Base-by-base conservation (phyloP, 2,329 filamentous ascomycete species). In the Pseudocercospora fijiensis region DNA sequence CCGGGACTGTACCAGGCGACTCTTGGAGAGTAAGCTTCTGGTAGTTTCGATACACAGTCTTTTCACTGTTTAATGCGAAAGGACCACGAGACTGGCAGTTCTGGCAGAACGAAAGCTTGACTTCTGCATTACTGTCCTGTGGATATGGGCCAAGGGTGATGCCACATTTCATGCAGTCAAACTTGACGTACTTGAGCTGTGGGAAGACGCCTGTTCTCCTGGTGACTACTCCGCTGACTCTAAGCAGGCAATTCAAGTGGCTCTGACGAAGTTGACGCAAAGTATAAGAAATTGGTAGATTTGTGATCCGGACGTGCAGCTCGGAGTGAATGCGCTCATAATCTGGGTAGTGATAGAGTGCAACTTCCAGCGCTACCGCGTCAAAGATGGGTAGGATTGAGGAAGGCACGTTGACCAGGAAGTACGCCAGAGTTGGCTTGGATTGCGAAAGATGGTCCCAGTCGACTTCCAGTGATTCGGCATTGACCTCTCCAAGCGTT, bases 21-120 rank as follows among this genome's bases (percentile, higher is more conserved):
- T 99, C 95, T 75, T 99, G 95, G 11, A 99, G 85, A 0, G 95
- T 99, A 71, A 99, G 83, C 76, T 97, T 99, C 77, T 99, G 95
- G 79, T 97, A 99, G 78, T 99, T 99, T 67, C 95, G 90, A 80
- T 99, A 99, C 16, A 99, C 90, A 0, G 95, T 99, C 83, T 96
- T 96, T 76, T 98, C 95, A 3, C 92, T 95, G 80, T 98, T 98
- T 69, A 99, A 82, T 0, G 89, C 96, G 75, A 99, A 99, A 0
- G 95, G 96, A 0, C 95, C 95, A 45, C 92, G 88, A 43, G 92
- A 96, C 79, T 98, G 94, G 79, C 95, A 99, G 76, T 91, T 95
- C 75, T 97, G 94, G 76, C 95, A 99, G 82, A 91, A 99, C 0
- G 90, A 91, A 71, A 99, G 91, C 79, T 94, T 96, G 75, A 99